These are phyloP conservation scores for Daldinia grandis DNA, from an alignment of 495 filamentous ascomycete genomes.

Conservation along the genomic window DNA sequence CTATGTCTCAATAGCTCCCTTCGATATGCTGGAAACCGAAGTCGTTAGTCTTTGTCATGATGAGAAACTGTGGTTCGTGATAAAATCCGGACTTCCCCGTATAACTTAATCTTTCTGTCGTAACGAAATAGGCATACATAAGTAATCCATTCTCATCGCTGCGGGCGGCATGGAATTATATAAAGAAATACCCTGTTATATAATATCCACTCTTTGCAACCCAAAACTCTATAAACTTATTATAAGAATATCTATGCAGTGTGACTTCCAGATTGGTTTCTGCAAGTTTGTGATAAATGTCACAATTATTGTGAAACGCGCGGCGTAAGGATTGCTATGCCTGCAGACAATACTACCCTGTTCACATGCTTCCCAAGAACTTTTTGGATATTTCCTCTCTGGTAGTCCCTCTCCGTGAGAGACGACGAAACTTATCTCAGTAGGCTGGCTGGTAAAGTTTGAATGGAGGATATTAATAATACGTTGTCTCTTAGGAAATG, in stretches of 20 bases:
- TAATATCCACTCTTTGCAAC: slow-evolving; percentile 3
- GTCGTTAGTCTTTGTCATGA: not conserved
- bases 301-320: slow-evolving; percentile 25
- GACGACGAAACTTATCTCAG: not conserved
- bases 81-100: not conserved
- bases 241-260: slow-evolving; percentile 11
- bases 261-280: slow-evolving; percentile 5
- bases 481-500: not conserved
- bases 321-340: slow-evolving; percentile 28
- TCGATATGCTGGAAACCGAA: not conserved
- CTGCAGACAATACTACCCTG: slow-evolving; percentile 32
- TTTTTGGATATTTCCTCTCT: not conserved
- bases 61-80: not conserved
- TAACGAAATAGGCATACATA: not conserved
- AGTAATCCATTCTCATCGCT: not conserved
- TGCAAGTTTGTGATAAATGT: slow-evolving; percentile 11
- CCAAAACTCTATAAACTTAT: not conserved
- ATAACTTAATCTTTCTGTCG: not conserved
- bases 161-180: slow-evolving; percentile 5
- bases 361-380: slow-evolving; percentile 5
- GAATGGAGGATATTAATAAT: not conserved
- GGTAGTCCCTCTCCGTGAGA: not conserved
- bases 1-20: not conserved
- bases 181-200: slow-evolving; percentile 5
- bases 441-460: too few species aligned